These are phyloP conservation scores for Calvatia gigantea DNA, from an alignment of 768 basidiomycete genomes.

Conservation along the genomic window DNA sequence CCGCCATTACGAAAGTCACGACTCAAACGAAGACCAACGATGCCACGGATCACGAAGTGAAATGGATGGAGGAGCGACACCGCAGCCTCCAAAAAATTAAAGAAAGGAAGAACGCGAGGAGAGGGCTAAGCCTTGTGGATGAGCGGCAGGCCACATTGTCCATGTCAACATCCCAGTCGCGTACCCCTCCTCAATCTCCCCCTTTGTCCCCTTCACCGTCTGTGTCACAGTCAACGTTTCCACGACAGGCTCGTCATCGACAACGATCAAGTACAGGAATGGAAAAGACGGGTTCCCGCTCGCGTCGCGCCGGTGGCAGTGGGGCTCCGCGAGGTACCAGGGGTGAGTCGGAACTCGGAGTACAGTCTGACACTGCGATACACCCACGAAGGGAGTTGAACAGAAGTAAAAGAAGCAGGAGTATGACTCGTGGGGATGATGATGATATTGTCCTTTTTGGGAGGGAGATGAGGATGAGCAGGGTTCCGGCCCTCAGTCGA, in stretches of 20 bases:
- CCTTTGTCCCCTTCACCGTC: not conserved
- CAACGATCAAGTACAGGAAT: not conserved
- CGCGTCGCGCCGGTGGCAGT: not conserved
- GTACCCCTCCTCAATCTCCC: not conserved
- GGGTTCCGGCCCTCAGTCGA: constrained; percentile 2
- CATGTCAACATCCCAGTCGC: constrained; percentile 2
- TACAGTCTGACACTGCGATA: not conserved
- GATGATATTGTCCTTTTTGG: constrained; percentile 5
- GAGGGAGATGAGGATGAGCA: not conserved
- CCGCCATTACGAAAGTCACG: constrained; percentile 6
- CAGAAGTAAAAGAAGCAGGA: not conserved
- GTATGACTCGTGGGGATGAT: not conserved
- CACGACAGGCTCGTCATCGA: not conserved
- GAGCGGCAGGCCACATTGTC: constrained; percentile 1
- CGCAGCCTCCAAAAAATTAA: constrained; percentile 24
- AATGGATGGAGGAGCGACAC: constrained; percentile 30
- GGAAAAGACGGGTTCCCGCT: not conserved
- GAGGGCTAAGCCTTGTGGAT: constrained; percentile 12
- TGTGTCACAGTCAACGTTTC: not conserved
- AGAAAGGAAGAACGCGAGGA: constrained; percentile 25
- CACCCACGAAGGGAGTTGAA: not conserved
- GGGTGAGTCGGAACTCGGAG: not conserved
- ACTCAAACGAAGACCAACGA: not conserved
- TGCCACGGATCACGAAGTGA: constrained; percentile 5
- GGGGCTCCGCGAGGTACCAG: not conserved